These are phyloP conservation scores for Xylariales sp. DNA, from an alignment of 2,329 filamentous ascomycete species.

Conservation along the genomic window DNA sequence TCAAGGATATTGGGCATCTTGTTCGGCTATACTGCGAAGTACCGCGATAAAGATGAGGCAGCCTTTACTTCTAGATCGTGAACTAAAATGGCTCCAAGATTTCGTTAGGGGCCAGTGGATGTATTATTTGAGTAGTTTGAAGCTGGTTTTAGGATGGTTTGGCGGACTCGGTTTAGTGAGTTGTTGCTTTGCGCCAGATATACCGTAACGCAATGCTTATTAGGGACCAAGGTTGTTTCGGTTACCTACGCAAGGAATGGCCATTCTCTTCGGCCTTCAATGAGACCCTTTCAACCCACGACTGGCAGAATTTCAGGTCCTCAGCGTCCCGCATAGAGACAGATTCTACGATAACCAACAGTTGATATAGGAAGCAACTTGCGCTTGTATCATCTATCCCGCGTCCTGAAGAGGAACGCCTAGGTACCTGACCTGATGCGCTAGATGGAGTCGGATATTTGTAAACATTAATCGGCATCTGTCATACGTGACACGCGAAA, in stretches of 20 bases:
- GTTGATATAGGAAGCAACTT: neutral
- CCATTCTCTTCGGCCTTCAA: neutral
- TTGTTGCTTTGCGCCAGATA: neutral
- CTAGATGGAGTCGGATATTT: no score
- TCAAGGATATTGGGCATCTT: no score
- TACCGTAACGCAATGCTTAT: neutral
- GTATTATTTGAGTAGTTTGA: neutral
- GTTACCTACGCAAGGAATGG: neutral
- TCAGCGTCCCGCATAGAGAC: neutral
- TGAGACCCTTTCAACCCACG: constrained; percentile 9
- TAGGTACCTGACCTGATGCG: no score
- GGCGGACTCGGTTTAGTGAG: neutral
- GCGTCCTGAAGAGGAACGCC: no score
- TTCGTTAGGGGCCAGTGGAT: neutral
- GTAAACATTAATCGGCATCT: no score
- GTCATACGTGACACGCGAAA: no score
- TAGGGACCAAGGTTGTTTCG: neutral
- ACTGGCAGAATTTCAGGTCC: constrained; percentile 1
- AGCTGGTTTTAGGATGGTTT: neutral
- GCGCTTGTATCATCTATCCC: no score
- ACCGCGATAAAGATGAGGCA: no score
- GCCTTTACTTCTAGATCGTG: no score
- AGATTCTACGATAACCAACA: constrained; percentile 1
- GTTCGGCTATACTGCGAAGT: no score
- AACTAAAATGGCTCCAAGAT: neutral